Base-by-base conservation (phyloP, 169 alveolate species). In the Eimeria acervulina region DNA sequence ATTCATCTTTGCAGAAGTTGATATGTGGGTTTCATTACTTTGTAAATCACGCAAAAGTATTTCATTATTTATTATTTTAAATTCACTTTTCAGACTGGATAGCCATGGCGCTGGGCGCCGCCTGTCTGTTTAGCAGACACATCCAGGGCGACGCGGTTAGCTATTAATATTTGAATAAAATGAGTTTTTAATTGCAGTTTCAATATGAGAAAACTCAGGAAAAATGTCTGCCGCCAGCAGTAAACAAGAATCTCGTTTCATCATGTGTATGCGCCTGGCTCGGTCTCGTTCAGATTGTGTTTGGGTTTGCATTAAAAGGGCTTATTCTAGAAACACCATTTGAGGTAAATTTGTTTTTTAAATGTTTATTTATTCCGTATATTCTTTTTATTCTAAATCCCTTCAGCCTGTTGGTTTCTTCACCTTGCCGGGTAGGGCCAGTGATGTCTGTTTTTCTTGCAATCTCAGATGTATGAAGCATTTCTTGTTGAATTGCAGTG, bases 371-470 rank as follows among this genome's bases (percentile, higher is more conserved):
- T 15, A 28, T 28, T 33, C 7, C 7, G 47, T 28, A 6, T 28
- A 7, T 28, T 6, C 84, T 8, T 72, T 33, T 72, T 15, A 66
- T 21, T 26, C 28, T 28, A 19, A 15, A 26, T 66, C 21, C 76
- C 7, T 38, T 17, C 84, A 72, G 84, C 84, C 44, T 3, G 84
- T 72, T 33, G 84, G 84, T 8, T 72, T 72, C 84, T 72, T 72
- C 44, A 17, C 5, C 28, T 7, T 72, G n/a, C 84, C 84, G 6
- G 84, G 84, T 72, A 72, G 51, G n/a, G 55, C 55, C 12, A 47
- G 55, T 12, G 12, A 47, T 12, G 55, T 5, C 55, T 5, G 5
- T 12, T 47, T 7, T 47, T 5, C 55, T 47, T 12, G 76, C 76
- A 15, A 10, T 26, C 7, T 5, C 19, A 15, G 76, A 72, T 3